Evolutionary conservation across 75 land plant species (phyloP), one percentile per base, ranked within the genome.

Genomic region (Sequoia sempervirens): DNA sequence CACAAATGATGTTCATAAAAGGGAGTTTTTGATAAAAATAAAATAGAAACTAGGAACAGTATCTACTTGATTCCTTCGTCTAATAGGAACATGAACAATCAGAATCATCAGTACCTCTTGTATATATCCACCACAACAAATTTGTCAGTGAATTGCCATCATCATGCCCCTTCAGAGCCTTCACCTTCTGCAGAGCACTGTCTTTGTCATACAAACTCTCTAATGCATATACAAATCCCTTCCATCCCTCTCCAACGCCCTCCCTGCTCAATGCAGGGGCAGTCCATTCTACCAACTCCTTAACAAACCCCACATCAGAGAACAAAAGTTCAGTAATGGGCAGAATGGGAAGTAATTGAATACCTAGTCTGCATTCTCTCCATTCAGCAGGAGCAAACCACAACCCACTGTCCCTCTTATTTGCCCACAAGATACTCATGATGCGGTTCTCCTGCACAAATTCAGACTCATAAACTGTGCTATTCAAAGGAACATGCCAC

Each of bases 301-400:
- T 90, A 66, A 78, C 93, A 80, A 89, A 97, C 1, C 58, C 84
- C 32, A 80, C 68, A 84, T 97, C 95, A 23, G 53, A 50, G 53
- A 97, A 96, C 85, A 96, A 52, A 54, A 85, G 70, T 85, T 94
- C 98, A 4, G 95, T 91, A 17, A 96, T 87, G 15, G 99, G 99
- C 76, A 91, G 75, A 78, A 96, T 36, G 4, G 98, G 99, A 37
- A 97, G 87, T 54, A 96, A 72, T 75, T 97, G 99, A 81, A 97
- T 97, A 26, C 99, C 99, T 34, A 93, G 84, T 82, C 96, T 83
- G 54, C 93, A 92, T 47, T 96, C 98, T 84, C 81, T 90, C 90
- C 94, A 91, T 11, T 92, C 92, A 12, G 95, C 83, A 4, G 96
- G 95, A 69, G 98, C 98, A 85, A 96, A 95, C 98, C 99, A 96